Base-by-base conservation (phyloP, 1,284 basidiomycete species). In the Tranzscheliella williamsii region DNA sequence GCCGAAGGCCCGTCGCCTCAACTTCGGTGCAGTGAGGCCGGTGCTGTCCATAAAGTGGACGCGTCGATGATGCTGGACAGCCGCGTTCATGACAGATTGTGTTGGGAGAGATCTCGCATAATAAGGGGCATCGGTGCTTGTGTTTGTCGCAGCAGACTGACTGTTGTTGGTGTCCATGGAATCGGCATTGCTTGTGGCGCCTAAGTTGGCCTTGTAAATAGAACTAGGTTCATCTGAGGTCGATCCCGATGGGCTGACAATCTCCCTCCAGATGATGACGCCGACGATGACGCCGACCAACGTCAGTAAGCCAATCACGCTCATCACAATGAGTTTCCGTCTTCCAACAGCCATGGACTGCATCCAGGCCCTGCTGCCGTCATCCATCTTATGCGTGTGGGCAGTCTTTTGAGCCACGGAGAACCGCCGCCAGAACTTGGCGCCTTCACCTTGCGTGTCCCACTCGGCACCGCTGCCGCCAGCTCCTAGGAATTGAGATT, bases 371-470 rank as follows among this genome's bases (percentile, higher is more conserved):
- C 38, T 62, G 38, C 52, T 54, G 20, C 45, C 51, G 4, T 40
- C 54, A 24, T 70, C 55, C 33, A 58, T 38, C 43, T 58, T 58
- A 18, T 46, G 41, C 24, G 50, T 36, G 24, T 65, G 46, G 8
- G 67, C 56, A 3, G 18, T 53, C 37, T 57, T 61, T 32, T 73
- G 71, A 8, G 70, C 70, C 22, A 53, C 37, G 17, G 46, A 51
- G 47, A 73, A 73, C 29, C 70, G 63, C 24, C 53, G 49, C 71
- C 71, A 73, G 58, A 73, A 73, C 21, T 65, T 65, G 37, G 67
- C 69, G 4, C 69, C 71, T 35, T 58, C 45, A 4, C 71, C 71
- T 16, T 60, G 30, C 8, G 58, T 57, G 38, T 73, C 71, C 71
- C 71, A 73, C 46, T 73, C 71, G 26, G 61, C 60, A 22, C 71